phyloP scores from a whole-genome alignment of 2,329 filamentous ascomycete species.

The Dendrostoma leiphaemia region DNA sequence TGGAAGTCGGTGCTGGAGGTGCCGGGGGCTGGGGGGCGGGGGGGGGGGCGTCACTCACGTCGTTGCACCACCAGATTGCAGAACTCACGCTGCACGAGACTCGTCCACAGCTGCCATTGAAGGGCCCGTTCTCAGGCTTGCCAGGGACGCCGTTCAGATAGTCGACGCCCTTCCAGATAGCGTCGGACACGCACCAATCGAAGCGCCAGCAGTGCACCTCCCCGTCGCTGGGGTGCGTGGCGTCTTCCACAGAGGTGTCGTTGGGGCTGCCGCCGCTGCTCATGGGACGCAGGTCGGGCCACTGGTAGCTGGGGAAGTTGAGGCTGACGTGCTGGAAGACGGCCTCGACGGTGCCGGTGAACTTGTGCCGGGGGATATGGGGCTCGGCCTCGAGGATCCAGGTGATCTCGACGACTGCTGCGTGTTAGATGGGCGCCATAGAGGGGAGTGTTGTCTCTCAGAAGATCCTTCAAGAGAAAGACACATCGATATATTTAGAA shows the following conservation, averaged over 20 bases:
- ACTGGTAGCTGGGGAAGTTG: background rate
- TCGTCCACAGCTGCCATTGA: slow-evolving; percentile 18
- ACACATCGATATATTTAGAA: too few relatives aligned
- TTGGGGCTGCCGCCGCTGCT: slow-evolving; percentile 5
- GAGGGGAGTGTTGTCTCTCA: too few relatives aligned
- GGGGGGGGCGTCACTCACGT: slow-evolving; percentile 19
- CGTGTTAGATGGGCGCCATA: too few relatives aligned
- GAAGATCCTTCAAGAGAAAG: too few relatives aligned
- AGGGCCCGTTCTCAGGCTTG: slow-evolving; percentile 14
- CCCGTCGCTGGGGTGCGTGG: slow-evolving; percentile 12
- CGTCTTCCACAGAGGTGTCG: background rate
- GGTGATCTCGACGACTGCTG: background rate
- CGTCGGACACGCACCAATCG: background rate
- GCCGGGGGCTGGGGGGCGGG: too few relatives aligned
- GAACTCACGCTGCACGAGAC: slow-evolving; percentile 22
- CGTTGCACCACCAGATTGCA: slow-evolving; percentile 26
- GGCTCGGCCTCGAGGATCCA: background rate
- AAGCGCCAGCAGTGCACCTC: slow-evolving; percentile 14
- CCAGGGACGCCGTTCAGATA: slow-evolving; percentile 19
- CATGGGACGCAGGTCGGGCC: background rate
- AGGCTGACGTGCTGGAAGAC: background rate
- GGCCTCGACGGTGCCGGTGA: background rate
- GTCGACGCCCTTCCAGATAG: slow-evolving; percentile 11
- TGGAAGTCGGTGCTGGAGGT: too few relatives aligned
- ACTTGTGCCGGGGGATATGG: background rate